Conservation (phyloP, 495 filamentous ascomycete species). For the Lophiostoma macrostomum region DNA sequence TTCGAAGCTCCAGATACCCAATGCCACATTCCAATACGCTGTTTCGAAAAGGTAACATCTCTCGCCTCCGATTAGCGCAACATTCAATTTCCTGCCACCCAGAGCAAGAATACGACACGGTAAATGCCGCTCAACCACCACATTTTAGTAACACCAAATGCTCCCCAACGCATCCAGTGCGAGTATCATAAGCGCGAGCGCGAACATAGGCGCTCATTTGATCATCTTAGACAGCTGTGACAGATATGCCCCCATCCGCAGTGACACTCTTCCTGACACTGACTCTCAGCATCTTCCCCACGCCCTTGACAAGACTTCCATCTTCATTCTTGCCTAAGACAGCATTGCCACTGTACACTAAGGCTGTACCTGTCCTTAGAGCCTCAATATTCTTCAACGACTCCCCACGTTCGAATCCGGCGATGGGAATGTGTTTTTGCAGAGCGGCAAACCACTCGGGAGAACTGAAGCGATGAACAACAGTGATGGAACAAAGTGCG, state of each 20-base stretch:
- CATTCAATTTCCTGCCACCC: no score
- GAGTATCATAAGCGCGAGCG: no score
- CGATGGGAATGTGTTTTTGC: constrained; percentile 51
- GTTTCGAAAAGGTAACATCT: no score
- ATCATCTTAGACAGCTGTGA: background rate
- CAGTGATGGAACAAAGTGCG: constrained; percentile 65
- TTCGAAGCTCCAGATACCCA: no score
- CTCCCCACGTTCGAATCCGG: constrained; percentile 23
- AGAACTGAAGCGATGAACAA: constrained; percentile 72
- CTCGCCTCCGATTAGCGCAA: no score
- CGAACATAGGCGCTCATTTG: no score
- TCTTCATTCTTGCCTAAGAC: constrained; percentile 9
- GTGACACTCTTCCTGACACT: constrained; percentile 9
- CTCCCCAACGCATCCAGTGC: no score
- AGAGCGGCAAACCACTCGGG: constrained; percentile 66
- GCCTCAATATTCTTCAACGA: constrained; percentile 3
- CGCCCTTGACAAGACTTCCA: constrained; percentile 9
- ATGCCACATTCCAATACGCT: no score
- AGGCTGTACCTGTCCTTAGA: constrained; percentile 10
- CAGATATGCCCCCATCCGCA: constrained; percentile 4
- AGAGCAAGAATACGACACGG: no score
- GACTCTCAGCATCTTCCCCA: constrained; percentile 9
- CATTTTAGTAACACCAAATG: no score
- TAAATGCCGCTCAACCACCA: no score
- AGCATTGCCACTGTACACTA: constrained; percentile 6